These are phyloP conservation scores for Rosa hybrid DNA, from an alignment of 331 rosid genomes.

Conservation along the genomic window DNA sequence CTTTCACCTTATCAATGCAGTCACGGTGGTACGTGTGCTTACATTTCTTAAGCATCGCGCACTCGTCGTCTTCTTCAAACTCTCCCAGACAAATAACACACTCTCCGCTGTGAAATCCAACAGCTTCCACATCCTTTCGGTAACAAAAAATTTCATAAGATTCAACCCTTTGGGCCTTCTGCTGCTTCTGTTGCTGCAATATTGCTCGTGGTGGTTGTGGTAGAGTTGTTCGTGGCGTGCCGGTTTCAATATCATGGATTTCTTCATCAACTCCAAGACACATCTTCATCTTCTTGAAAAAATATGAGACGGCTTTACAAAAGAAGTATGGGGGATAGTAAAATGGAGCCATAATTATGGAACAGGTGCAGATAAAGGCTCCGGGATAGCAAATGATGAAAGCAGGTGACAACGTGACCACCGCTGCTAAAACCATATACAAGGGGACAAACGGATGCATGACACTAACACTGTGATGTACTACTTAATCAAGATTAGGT, in stretches of 20 bases:
- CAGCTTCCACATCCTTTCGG: neutral
- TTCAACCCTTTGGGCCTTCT: neutral
- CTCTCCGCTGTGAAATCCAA: neutral
- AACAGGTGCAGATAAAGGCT: too few species aligned
- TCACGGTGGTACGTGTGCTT: neutral
- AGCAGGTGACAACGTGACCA: too few species aligned
- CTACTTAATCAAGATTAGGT: neutral
- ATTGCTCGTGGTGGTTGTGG: neutral
- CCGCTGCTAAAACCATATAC: neutral
- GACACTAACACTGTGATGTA: neutral
- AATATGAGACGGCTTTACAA: too few species aligned
- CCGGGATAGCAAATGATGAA: too few species aligned
- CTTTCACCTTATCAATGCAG: neutral
- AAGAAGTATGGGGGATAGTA: neutral
- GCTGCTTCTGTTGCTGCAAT: neutral
- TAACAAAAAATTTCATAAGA: neutral
- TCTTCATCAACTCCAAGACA: neutral
- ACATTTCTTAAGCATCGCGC: neutral
- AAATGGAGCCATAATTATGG: neutral
- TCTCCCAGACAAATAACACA: neutral
- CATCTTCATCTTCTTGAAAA: neutral
- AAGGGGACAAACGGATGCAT: neutral
- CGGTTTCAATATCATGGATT: neutral
- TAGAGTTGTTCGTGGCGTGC: neutral
- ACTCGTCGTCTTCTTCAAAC: neutral